Evolutionary conservation across 306 rosid species (phyloP).

Genomic region (Vigna hirtella): DNA sequence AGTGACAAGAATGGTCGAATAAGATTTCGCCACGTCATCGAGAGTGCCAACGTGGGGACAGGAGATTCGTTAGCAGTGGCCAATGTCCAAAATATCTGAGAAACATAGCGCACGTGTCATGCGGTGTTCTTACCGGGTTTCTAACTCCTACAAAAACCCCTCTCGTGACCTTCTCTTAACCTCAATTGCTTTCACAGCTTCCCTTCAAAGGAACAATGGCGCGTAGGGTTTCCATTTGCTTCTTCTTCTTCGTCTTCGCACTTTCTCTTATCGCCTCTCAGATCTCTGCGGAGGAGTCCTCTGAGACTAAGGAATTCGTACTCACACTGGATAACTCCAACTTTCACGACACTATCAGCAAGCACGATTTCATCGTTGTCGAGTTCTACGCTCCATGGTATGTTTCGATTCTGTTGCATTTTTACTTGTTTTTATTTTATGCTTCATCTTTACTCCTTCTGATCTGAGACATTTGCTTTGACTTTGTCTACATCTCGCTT

Average conservation of each 20-base stretch:
- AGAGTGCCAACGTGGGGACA: neutral
- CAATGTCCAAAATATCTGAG: neutral
- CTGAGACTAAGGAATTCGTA: conserved; percentile 74
- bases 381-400: conserved; percentile 98
- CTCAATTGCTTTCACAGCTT: neutral
- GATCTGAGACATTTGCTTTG: neutral
- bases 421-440: too few relatives aligned
- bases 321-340: conserved; percentile 84
- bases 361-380: conserved; percentile 85
- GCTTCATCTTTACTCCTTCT: neutral
- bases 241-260: conserved; percentile 33
- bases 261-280: conserved; percentile 46
- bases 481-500: conserved; percentile 43
- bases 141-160: conserved; percentile 24
- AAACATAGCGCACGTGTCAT: neutral
- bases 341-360: conserved; percentile 73
- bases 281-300: conserved; percentile 59
- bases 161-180: neutral
- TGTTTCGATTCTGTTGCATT: neutral
- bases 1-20: conserved; percentile 59
- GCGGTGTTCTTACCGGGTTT: neutral
- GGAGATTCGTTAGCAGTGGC: neutral
- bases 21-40: conserved; percentile 31
- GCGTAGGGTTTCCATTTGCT: conserved; percentile 48
- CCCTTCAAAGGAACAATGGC: conserved; percentile 54